phyloP scores from a whole-genome alignment of 176 grass and related monocot genomes.

The Chloris gayana region DNA sequence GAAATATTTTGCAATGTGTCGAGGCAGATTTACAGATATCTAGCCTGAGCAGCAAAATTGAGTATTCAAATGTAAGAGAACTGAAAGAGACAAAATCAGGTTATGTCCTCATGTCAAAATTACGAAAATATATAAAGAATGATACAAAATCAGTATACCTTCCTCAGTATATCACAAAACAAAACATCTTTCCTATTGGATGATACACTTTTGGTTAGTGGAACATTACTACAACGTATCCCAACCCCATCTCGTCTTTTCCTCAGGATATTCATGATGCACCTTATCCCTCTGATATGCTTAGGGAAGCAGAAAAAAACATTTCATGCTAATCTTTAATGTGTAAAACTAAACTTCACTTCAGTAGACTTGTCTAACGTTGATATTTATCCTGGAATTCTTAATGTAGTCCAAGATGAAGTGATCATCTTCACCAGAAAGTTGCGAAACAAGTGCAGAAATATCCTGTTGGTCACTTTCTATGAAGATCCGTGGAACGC shows the following conservation, averaged over 20 bases:
- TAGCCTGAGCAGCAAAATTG: not conserved
- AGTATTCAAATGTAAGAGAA: not conserved
- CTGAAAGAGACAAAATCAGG: not conserved
- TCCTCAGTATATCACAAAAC: not conserved
- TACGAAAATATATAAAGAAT: not conserved
- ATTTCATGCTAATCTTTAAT: not conserved
- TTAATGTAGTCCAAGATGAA: constrained; percentile 63
- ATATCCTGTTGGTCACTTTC: constrained; percentile 60
- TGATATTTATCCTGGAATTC: constrained; percentile 92
- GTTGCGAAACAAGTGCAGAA: constrained; percentile 44
- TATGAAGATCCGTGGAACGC: constrained; percentile 72
- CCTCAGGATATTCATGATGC: not conserved
- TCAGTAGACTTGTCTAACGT: constrained; percentile 73
- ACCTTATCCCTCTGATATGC: not conserved
- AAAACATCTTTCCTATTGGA: not conserved
- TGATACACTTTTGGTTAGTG: not conserved
- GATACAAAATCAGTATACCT: not conserved
- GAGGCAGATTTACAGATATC: not conserved
- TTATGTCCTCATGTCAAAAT: not conserved
- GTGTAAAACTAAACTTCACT: constrained; percentile 1
- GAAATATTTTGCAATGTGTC: not conserved
- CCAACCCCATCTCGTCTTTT: not conserved
- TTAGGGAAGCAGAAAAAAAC: not conserved
- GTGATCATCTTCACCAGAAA: constrained; percentile 56
- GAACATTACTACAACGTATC: not conserved